phyloP scores from a whole-genome alignment of 148 eudicot species.

The Diospyros lotus region DNA sequence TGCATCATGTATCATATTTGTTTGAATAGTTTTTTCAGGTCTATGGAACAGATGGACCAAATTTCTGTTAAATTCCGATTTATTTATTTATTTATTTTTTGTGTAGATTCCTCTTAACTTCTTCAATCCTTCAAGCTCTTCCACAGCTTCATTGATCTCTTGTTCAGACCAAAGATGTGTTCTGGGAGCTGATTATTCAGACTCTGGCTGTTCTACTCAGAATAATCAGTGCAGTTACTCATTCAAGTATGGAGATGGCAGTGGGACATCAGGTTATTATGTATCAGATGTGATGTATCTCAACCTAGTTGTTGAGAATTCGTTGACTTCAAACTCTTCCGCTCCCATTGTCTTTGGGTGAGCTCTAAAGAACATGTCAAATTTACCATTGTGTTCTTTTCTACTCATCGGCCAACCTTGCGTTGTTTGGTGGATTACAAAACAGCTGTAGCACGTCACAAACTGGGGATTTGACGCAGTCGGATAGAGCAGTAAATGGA shows the following conservation, averaged over 20 bases:
- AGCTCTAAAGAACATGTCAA: constrained; percentile 14
- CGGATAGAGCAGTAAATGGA: constrained; percentile 94
- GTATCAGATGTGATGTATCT: constrained; percentile 63
- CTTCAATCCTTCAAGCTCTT: constrained; percentile 67
- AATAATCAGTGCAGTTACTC: constrained; percentile 73
- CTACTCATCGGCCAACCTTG: background rate
- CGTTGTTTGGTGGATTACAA: constrained; percentile 4
- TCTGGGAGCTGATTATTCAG: constrained; percentile 63
- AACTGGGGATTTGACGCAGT: constrained; percentile 81
- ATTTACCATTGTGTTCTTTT: background rate
- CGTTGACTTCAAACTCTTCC: constrained; percentile 49
- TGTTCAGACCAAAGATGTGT: constrained; percentile 76
- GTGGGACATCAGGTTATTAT: constrained; percentile 86
- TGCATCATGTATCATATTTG: no score
- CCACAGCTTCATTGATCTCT: constrained; percentile 51
- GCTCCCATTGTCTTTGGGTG: constrained; percentile 81
- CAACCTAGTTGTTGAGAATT: constrained; percentile 52
- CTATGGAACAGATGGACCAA: background rate
- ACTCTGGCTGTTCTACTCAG: constrained; percentile 52
- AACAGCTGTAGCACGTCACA: constrained; percentile 82
- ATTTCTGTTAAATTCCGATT: background rate
- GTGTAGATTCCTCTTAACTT: constrained; percentile 57
- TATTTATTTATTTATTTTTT: background rate
- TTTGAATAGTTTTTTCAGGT: background rate
- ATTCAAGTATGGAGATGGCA: constrained; percentile 94